phyloP scores from a whole-genome alignment of 805 yeast genomes.

The Candida silvicultrix region DNA sequence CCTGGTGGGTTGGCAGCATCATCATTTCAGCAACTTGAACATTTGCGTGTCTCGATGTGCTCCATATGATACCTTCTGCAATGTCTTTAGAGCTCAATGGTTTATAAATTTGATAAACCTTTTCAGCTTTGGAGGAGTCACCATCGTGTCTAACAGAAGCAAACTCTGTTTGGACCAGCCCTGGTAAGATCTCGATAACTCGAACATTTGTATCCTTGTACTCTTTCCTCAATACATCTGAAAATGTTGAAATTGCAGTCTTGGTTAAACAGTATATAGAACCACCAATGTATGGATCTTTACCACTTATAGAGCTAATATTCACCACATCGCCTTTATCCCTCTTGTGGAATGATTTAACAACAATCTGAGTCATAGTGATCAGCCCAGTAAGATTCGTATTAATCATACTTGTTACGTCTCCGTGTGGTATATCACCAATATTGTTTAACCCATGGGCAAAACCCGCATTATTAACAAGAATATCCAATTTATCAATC shows the following conservation, averaged over 20 bases:
- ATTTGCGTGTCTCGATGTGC: slow-evolving; percentile 44
- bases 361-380: slow-evolving; percentile 66
- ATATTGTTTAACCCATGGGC: slow-evolving; percentile 73
- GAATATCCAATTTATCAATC: slow-evolving; percentile 52
- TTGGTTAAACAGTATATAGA: slow-evolving; percentile 66
- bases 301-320: slow-evolving; percentile 65
- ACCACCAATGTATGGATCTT: slow-evolving; percentile 55
- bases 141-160: slow-evolving; percentile 50
- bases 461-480: slow-evolving; percentile 64
- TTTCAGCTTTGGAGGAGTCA: slow-evolving; percentile 41
- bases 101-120: slow-evolving; percentile 44
- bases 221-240: slow-evolving; percentile 64
- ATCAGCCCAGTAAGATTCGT: slow-evolving; percentile 82
- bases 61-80: slow-evolving; percentile 50
- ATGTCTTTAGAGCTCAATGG: slow-evolving; percentile 50
- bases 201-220: slow-evolving; percentile 55
- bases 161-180: slow-evolving; percentile 58
- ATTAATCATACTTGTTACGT: slow-evolving; percentile 65
- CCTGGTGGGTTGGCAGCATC: slow-evolving; percentile 80
- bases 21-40: slow-evolving; percentile 64
- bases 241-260: slow-evolving; percentile 61
- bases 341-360: slow-evolving; percentile 52
- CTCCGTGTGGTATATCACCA: slow-evolving; percentile 54
- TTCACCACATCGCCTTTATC: slow-evolving; percentile 64
- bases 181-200: slow-evolving; percentile 56